Conservation (phyloP, 2,329 filamentous ascomycete species). For the Colletotrichum lentis region DNA sequence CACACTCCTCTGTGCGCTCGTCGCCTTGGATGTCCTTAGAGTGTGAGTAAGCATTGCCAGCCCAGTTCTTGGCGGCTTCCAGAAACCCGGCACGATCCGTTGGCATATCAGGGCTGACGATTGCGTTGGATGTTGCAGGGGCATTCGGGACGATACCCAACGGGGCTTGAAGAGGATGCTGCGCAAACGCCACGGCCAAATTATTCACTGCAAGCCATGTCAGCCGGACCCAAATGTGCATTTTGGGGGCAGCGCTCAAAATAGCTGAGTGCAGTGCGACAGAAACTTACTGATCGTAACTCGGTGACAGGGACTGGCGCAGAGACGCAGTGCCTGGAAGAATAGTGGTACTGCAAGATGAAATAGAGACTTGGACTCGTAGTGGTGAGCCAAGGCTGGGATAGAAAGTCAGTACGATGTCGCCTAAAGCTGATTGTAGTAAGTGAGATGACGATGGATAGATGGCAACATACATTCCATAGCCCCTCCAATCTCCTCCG, state of each 20-base stretch:
- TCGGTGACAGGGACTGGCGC: conserved; percentile 74
- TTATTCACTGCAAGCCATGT: conserved; percentile 72
- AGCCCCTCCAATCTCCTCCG: conserved; percentile 75
- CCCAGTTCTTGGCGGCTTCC: conserved; percentile 79
- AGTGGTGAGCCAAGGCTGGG: conserved; percentile 76
- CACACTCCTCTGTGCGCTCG: conserved; percentile 78
- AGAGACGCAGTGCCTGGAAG: conserved; percentile 80
- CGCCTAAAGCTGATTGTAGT: background rate
- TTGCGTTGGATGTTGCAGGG: conserved; percentile 23
- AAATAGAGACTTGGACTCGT: conserved; percentile 76
- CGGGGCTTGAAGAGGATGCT: conserved; percentile 61
- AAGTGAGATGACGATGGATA: background rate
- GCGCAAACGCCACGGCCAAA: conserved; percentile 75
- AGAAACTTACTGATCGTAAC: conserved; percentile 73
- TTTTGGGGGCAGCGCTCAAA: background rate
- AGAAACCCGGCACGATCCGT: conserved; percentile 68
- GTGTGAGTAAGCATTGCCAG: conserved; percentile 75
- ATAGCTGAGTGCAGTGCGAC: conserved; percentile 16
- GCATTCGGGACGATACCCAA: conserved; percentile 30
- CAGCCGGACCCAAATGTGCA: conserved; percentile 14
- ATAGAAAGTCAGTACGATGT: conserved; percentile 43
- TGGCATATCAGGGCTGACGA: conserved; percentile 43
- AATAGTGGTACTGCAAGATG: conserved; percentile 87
- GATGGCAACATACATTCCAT: conserved; percentile 66
- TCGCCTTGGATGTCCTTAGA: conserved; percentile 71